These are phyloP conservation scores for Sclerotinia borealis DNA, from an alignment of 2,329 filamentous ascomycete genomes.

Conservation along the genomic window DNA sequence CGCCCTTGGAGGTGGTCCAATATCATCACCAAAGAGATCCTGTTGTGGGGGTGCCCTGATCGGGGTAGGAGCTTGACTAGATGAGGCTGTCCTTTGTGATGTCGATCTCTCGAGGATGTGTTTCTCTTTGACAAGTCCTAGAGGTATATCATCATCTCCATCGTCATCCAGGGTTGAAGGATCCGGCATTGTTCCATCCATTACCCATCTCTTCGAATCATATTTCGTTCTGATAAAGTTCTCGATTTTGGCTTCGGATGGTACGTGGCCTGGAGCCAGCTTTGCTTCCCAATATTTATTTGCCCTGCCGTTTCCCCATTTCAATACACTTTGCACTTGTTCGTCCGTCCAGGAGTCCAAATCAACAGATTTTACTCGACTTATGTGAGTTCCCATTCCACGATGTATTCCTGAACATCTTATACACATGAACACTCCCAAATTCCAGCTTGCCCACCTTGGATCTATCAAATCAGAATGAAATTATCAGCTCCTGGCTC, in stretches of 20 bases:
- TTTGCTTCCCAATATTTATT: slow-evolving; percentile 99
- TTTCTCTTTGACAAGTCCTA: slow-evolving; percentile 60
- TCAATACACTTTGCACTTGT: slow-evolving; percentile 86
- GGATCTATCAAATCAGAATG: slow-evolving; percentile 57
- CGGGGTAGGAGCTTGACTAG: slow-evolving; percentile 23
- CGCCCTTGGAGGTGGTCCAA: slow-evolving; percentile 59
- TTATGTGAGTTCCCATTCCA: slow-evolving; percentile 98
- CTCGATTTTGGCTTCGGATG: slow-evolving; percentile 96
- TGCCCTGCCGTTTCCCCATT: slow-evolving; percentile 91
- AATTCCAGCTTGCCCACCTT: slow-evolving; percentile 98
- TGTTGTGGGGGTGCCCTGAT: slow-evolving; percentile 47
- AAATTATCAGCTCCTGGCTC: not conserved
- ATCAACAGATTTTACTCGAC: slow-evolving; percentile 95
- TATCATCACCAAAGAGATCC: slow-evolving; percentile 76
- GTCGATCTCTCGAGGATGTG: slow-evolving; percentile 51
- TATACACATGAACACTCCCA: slow-evolving; percentile 96
- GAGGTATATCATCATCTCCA: slow-evolving; percentile 74
- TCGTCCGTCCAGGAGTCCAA: slow-evolving; percentile 98
- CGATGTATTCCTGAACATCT: slow-evolving; percentile 97
- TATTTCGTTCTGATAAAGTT: slow-evolving; percentile 99
- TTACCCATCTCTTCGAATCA: slow-evolving; percentile 98
- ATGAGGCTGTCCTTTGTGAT: slow-evolving; percentile 29
- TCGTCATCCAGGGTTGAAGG: slow-evolving; percentile 79
- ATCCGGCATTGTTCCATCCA: slow-evolving; percentile 93
- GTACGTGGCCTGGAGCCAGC: slow-evolving; percentile 81